phyloP scores from a whole-genome alignment of 306 rosid species.

The Quercus mongolica region DNA sequence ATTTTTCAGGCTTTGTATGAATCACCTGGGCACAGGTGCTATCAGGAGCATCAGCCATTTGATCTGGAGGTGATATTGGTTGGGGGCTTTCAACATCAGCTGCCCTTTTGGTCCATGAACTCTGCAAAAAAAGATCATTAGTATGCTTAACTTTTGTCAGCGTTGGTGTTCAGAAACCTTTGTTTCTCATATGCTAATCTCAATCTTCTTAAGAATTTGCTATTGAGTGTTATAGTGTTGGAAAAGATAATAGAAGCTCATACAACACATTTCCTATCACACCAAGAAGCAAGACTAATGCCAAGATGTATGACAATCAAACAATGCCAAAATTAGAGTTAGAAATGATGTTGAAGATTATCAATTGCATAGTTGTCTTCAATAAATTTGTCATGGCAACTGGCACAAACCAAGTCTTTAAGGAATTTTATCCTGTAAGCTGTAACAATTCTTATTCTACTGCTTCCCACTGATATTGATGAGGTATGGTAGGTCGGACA shows the following conservation, averaged over 20 bases:
- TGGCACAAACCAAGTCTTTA: neutral
- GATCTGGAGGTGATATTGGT: constrained; percentile 36
- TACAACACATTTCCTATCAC: too few relatives aligned
- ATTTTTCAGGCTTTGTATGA: constrained; percentile 35
- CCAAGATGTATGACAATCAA: neutral
- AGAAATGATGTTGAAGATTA: neutral
- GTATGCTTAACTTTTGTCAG: neutral
- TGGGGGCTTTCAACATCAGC: constrained; percentile 44
- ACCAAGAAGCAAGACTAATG: neutral
- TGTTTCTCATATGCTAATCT: neutral
- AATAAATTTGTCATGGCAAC: neutral
- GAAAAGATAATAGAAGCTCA: neutral
- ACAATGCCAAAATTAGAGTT: neutral
- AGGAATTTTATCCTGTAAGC: neutral
- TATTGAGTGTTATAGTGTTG: neutral
- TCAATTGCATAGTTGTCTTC: neutral
- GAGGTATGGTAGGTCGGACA: neutral
- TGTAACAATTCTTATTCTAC: neutral
- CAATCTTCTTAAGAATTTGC: neutral
- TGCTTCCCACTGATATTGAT: neutral
- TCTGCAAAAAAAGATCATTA: constrained; percentile 33
- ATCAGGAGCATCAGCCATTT: constrained; percentile 41
- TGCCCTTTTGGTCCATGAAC: constrained; percentile 51
- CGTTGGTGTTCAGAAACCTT: neutral
- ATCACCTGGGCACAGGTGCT: constrained; percentile 49